Evolutionary conservation across 345 rosid species (phyloP), one percentile per base, ranked within the genome.

Genomic region (Salix koriyanagi): DNA sequence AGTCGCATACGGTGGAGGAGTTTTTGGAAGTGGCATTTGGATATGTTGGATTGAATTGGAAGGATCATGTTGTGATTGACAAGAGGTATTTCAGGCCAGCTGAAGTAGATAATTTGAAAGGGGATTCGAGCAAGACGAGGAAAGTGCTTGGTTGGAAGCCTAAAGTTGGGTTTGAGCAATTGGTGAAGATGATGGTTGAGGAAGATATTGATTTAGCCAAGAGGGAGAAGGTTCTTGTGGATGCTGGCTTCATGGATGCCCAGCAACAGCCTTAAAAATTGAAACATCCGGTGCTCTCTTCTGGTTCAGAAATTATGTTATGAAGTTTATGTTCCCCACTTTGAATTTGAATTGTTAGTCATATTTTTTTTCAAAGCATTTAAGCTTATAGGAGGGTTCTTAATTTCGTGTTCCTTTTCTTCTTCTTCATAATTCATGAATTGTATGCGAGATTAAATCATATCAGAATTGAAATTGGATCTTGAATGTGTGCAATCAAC

Each of bases 161-260:
- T 1, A 85, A 79, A 41, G 95, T 91, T 1, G 97, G 97, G 60
- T 93, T 93, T 75, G 88, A 90, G 87, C 83, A 93, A 73, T 77
- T 93, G 85, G 98, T 93, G 83, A 90, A 87, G 91, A 93, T 89
- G 98, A 93, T 93, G 98, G 95, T 93, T 1, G 95, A 89, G 48
- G 89, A 93, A 83, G 97, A 93, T 67, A 36, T 93, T 11, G 98
- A 91, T 78, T 16, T 88, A 60, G 98, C 97, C 30, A 93, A 90
- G 84, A 89, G 98, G 76, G 97, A 93, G 95, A 91, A 90, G 83
- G 97, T 93, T 74, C 97, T 93, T 48, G 95, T 91, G 3, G 98
- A 93, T 84, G 98, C 98, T 62, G 98, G 98, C 6, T 93, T 77
- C 56, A 85, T 91, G 80, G 97, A 91, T 85, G 88, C 98, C 23